phyloP scores from a whole-genome alignment of 371 early-diverging fungal genomes.

The Amoeboaphelidium occidentale region DNA sequence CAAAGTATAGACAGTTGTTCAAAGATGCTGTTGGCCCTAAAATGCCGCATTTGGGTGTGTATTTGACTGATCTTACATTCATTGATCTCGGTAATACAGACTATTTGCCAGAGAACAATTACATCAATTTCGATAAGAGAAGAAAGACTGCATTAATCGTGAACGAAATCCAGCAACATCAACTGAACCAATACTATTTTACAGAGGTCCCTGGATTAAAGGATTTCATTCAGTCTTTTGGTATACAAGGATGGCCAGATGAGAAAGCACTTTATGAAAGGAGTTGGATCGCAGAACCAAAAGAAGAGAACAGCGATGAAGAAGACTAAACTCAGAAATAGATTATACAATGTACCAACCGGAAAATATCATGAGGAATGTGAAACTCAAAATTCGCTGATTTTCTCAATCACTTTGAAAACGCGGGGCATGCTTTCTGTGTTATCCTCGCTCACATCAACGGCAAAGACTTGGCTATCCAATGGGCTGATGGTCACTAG shows the following conservation, averaged over 20 bases:
- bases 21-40: conserved; percentile 16
- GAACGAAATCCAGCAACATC: conserved; percentile 77
- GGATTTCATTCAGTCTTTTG: background rate
- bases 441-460: no score
- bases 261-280: background rate
- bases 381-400: no score
- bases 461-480: no score
- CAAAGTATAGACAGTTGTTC: conserved; percentile 20
- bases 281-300: background rate
- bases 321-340: no score
- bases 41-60: conserved; percentile 29
- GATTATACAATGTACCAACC: no score
- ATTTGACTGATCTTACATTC: conserved; percentile 74
- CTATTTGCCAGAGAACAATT: conserved; percentile 23
- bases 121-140: conserved; percentile 80
- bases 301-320: background rate
- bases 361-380: no score
- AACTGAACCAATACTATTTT: conserved; percentile 7
- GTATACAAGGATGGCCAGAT: background rate
- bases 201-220: background rate
- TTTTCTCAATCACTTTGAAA: no score
- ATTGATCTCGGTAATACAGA: conserved; percentile 79
- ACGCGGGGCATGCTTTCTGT: no score
- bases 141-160: conserved; percentile 64
- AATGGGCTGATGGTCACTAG: no score